These are phyloP conservation scores for Hyphopichia fennica DNA, from an alignment of 1,139 yeast species.

Conservation along the genomic window DNA sequence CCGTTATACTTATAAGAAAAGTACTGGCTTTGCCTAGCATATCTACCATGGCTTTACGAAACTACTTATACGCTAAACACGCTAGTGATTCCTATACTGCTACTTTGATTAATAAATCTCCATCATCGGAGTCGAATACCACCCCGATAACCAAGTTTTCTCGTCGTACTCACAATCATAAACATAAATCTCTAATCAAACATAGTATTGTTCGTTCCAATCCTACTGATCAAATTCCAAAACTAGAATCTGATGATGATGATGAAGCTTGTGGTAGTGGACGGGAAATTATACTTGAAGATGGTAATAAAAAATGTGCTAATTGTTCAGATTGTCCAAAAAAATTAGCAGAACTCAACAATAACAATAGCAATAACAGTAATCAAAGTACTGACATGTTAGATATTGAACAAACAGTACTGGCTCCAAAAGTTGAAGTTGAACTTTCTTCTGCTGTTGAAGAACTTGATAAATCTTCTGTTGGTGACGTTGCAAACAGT, in stretches of 20 bases:
- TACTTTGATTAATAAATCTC: constrained; percentile 22
- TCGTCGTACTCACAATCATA: neutral
- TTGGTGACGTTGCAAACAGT: neutral
- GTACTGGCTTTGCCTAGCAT: too few species aligned
- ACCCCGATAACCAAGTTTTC: neutral
- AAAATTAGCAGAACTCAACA: constrained; percentile 8
- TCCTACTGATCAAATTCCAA: neutral
- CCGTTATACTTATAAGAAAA: too few species aligned
- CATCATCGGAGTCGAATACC: constrained; percentile 4
- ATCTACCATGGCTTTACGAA: constrained; percentile 39
- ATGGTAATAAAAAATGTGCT: constrained; percentile 21
- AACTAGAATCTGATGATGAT: neutral
- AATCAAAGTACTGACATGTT: neutral
- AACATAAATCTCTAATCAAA: neutral
- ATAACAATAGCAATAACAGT: constrained; percentile 3
- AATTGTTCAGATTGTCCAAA: constrained; percentile 31
- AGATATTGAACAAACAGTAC: constrained; percentile 10
- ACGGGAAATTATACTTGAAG: constrained; percentile 15
- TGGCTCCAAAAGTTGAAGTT: constrained; percentile 8
- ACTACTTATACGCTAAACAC: constrained; percentile 45
- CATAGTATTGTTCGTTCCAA: neutral
- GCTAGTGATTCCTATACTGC: constrained; percentile 20
- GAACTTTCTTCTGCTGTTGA: neutral
- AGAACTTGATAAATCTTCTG: neutral
- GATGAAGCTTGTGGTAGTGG: constrained; percentile 15